Evolutionary conservation across 192 early-diverging fungal species (phyloP), one percentile per base, ranked within the genome.

Genomic region (Gaertneriomyces semiglobifer): DNA sequence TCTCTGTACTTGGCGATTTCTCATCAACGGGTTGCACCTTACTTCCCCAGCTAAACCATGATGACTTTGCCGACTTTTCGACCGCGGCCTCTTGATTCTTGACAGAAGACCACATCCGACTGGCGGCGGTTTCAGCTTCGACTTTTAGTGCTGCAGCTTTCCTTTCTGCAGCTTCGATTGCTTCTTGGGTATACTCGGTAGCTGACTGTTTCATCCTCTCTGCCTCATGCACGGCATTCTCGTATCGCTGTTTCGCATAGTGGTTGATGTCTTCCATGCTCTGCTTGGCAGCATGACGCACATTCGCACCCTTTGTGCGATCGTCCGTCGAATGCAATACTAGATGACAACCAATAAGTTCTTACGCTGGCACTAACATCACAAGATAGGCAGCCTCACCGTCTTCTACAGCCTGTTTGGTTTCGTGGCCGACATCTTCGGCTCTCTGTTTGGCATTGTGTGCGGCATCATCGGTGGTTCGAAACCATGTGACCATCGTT

Each of bases 161-260:
- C 9, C 7, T 11, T 39, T 54, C 53, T 40, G 42, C 39, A 16
- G 14, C 9, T 47, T 25, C 50, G 50, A 42, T 10, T 18, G n/a
- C 55, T 44, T 66, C 65, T 8, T 40, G 41, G 25, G 65, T 44
- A 10, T 38, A 20, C 5, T 38, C 55, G 33, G 54, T 44, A 58
- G 54, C 12, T n/a, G 43, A 12, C 14, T 20, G 56, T 11, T n/a
- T 38, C n/a, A 14, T 25, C 14, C 56, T 38, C 11, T 58, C 33
- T 8, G 55, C 55, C 4, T 45, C 65, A 14, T 40, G 38, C 9
- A 33, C 12, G 44, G 45, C 65, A 53, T 66, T 45, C 47, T 66
- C 65, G 12, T 12, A 7, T 20, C 65, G 65, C 53, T 66, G 65
- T 44, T 66, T 66, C 10, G 65, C 20, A 55, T 66, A 66, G 45